Percentiles rank a stretch among this genome's conserved stretches.
These are phyloP conservation scores for Erodium trifolium DNA, from an alignment of 441 rosid species.

Conservation along the genomic window DNA sequence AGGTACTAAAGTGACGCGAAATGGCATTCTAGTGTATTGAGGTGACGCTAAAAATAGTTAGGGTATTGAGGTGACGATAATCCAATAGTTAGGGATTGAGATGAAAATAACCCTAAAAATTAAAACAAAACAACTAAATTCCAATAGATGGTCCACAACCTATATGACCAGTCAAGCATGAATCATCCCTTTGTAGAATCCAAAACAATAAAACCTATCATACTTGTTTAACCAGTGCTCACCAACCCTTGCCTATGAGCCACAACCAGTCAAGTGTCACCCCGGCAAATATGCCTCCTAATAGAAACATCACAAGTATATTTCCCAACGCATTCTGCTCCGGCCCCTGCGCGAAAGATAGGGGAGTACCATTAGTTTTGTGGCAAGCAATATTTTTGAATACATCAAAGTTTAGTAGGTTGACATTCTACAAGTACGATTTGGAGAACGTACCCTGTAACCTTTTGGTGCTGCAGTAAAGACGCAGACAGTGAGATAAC, in stretches of 20 bases:
- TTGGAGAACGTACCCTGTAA: slow-evolving; percentile 47
- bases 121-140: neutral
- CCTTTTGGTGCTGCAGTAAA: slow-evolving; percentile 72
- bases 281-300: slow-evolving; percentile 62
- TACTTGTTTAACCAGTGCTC: slow-evolving; percentile 6
- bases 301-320: slow-evolving; percentile 45
- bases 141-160: too few relatives aligned
- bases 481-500: slow-evolving; percentile 78
- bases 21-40: too few relatives aligned
- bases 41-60: too few relatives aligned
- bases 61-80: too few relatives aligned
- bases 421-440: neutral
- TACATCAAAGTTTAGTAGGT: too few relatives aligned
- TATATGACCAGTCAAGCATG: neutral
- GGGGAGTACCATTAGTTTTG: too few relatives aligned
- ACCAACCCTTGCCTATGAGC: slow-evolving; percentile 72
- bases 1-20: too few relatives aligned
- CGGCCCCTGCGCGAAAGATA: slow-evolving; percentile 42
- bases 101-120: too few relatives aligned
- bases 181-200: neutral
- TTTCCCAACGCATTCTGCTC: slow-evolving; percentile 33
- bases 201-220: too few relatives aligned
- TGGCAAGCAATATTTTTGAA: too few relatives aligned
- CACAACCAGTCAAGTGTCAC: slow-evolving; percentile 67
- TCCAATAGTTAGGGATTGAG: too few relatives aligned